Percentiles rank a stretch among this genome's conserved stretches.
These are phyloP conservation scores for Aspergillus cristatus DNA, from an alignment of 495 filamentous ascomycete species.

Conservation along the genomic window DNA sequence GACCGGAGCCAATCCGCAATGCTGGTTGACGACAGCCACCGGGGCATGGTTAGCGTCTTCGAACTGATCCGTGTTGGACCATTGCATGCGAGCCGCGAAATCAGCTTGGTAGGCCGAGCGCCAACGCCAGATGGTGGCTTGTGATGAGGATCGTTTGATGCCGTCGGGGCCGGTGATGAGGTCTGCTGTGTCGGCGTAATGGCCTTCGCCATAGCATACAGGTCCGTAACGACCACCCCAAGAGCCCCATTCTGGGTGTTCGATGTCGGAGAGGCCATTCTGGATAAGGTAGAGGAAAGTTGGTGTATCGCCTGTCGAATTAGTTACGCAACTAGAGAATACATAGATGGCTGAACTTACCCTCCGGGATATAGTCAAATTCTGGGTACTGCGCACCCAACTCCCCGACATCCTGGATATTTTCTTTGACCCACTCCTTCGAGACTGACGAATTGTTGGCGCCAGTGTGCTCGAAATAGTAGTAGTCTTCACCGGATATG, in stretches of 20 bases:
- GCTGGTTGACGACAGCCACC: slow-evolving; percentile 28
- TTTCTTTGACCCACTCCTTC: slow-evolving; percentile 28
- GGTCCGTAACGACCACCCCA: slow-evolving; percentile 29
- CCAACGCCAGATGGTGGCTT: slow-evolving; percentile 39
- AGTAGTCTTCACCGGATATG: slow-evolving; percentile 31
- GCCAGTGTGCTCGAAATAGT: slow-evolving; percentile 29
- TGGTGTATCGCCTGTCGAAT: slow-evolving; percentile 29
- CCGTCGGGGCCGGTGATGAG: neutral
- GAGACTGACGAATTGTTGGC: slow-evolving; percentile 24
- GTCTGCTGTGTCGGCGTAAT: slow-evolving; percentile 3
- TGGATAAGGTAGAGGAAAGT: slow-evolving; percentile 34
- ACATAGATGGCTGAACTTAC: neutral
- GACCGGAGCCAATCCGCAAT: slow-evolving; percentile 14
- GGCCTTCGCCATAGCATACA: neutral
- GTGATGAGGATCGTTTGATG: neutral
- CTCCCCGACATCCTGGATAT: slow-evolving; percentile 32
- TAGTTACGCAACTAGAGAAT: neutral
- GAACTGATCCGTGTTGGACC: slow-evolving; percentile 21
- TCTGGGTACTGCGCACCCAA: slow-evolving; percentile 31
- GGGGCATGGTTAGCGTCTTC: slow-evolving; percentile 26
- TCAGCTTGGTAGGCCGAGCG: slow-evolving; percentile 34
- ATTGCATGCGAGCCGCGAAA: slow-evolving; percentile 37
- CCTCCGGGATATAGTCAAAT: slow-evolving; percentile 27
- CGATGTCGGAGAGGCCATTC: slow-evolving; percentile 30
- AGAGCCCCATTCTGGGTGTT: slow-evolving; percentile 28